A percentile compares a stretch with the other conserved stretches of the same genome.
These are phyloP conservation scores for Yamadazyma spencermartinsiae DNA, from an alignment of 1,139 yeast genomes.

Conservation along the genomic window DNA sequence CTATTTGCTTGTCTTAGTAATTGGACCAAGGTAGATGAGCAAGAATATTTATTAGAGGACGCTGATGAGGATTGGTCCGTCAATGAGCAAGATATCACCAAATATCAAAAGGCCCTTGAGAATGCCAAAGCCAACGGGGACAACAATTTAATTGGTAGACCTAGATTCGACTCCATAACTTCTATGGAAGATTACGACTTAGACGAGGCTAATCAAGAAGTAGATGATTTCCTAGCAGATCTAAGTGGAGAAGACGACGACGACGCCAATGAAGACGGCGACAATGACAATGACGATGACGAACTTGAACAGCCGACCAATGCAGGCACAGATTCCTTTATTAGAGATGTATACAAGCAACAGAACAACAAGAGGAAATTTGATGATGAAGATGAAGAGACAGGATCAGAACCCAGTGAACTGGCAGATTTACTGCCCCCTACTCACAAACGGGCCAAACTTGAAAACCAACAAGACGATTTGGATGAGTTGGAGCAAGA, in stretches of 20 bases:
- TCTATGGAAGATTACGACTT: conserved; percentile 46
- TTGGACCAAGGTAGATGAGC: conserved; percentile 75
- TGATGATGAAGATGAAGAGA: conserved; percentile 20
- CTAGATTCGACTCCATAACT: conserved; percentile 30
- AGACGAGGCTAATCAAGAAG: conserved; percentile 59
- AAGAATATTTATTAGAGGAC: conserved; percentile 54
- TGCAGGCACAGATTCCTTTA: conserved; percentile 29
- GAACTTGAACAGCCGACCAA: conserved; percentile 28
- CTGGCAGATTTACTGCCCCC: no score
- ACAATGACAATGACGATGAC: conserved; percentile 22
- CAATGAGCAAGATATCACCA: conserved; percentile 42
- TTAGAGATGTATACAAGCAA: conserved; percentile 29
- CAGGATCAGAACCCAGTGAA: background rate
- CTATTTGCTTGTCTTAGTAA: conserved; percentile 77
- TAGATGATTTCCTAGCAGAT: conserved; percentile 60
- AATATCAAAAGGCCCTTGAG: conserved; percentile 38
- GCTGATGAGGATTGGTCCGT: conserved; percentile 44
- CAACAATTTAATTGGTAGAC: conserved; percentile 15
- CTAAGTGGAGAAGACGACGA: conserved; percentile 52
- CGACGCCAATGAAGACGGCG: conserved; percentile 30
- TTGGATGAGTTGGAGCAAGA: conserved; percentile 49
- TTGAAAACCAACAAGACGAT: conserved; percentile 19
- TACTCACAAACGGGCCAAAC: conserved; percentile 6
- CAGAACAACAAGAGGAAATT: conserved; percentile 22
- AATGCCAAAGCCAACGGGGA: conserved; percentile 18